Evolutionary conservation across 2,329 filamentous ascomycete species (phyloP).

Genomic region (Cladosporium cucumerinum): DNA sequence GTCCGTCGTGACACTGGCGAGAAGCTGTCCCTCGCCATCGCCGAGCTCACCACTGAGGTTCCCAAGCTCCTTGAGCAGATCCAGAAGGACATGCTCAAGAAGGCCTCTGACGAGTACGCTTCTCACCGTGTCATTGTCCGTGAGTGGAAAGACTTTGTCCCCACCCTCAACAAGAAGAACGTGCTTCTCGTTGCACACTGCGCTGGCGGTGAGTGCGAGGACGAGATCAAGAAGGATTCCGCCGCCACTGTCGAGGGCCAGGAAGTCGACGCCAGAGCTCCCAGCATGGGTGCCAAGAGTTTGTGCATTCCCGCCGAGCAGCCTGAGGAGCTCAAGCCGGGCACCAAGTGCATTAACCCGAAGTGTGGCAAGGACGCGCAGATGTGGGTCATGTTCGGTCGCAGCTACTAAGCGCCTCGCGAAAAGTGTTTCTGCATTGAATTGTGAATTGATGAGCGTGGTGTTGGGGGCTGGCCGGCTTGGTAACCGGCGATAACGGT

Average conservation of each 20-base stretch:
- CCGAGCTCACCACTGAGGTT: conserved; percentile 68
- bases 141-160: conserved; percentile 87
- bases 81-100: conserved; percentile 73
- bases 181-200: conserved; percentile 91
- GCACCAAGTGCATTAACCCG: conserved; percentile 88
- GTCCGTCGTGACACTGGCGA: conserved; percentile 81
- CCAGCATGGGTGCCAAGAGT: conserved; percentile 73
- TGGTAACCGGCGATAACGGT: not conserved
- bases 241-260: conserved; percentile 66
- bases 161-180: conserved; percentile 86
- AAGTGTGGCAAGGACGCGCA: conserved; percentile 74
- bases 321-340: conserved; percentile 68
- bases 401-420: conserved; percentile 39
- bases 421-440: conserved; percentile 11
- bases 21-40: conserved; percentile 76
- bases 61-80: conserved; percentile 84
- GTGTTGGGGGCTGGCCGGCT: conserved; percentile 10
- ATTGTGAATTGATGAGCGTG: conserved; percentile 12
- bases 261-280: conserved; percentile 67
- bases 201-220: conserved; percentile 78
- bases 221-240: conserved; percentile 90
- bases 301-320: conserved; percentile 81
- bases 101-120: conserved; percentile 74
- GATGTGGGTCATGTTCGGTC: conserved; percentile 89
- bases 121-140: conserved; percentile 77